Base-by-base conservation (phyloP, 371 early-diverging fungal species). In the Lichtheimia ramosa region DNA sequence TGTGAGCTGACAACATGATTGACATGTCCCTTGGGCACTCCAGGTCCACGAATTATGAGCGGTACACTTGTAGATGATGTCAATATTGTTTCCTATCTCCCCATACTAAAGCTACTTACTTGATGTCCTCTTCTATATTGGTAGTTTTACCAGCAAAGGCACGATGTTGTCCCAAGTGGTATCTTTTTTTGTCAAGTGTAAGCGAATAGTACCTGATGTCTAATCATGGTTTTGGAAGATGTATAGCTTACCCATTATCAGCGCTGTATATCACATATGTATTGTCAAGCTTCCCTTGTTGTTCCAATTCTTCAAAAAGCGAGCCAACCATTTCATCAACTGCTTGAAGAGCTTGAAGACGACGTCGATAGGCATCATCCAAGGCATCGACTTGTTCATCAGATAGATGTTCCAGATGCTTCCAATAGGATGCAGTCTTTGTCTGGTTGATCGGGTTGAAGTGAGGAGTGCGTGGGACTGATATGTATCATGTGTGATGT, bases 91-190 rank as follows among this genome's bases (percentile, higher is more conserved):
- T 10, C 1, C 25, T 3, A 15, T 28, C 2, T 10, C 28, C 18
- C 18, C 39, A 8, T n/a, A 13, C 3, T 3, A 58, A 34, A 34
- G 10, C 10, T 14, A 48, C 60, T 63, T 68, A 77, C 77, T 82
- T 79, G 55, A 86, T 80, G 51, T 86, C 88, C 62, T 84, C 85
- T 59, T 88, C 86, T 46, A 75, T 74, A n/a, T 83, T 76, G 8
- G 82, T 74, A 16, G 73, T 70, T 54, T 88, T 88, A 13, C 88
- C 88, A 7, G 84, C 76, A 43, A 66, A 75, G 42, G 86, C 72
- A 40, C 87, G 79, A 46, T 88, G 87, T 6, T 82, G 81, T 4
- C 88, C 88, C 15, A 88, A 66, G 62, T 88, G 88, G 43, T 85
- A 88, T 12, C 73, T 72, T 39, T 28, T 15, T 48, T 5, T 20